Evolutionary conservation across 1,284 basidiomycete genomes (phyloP).

Genomic region (Leccinum pallidistipes): DNA sequence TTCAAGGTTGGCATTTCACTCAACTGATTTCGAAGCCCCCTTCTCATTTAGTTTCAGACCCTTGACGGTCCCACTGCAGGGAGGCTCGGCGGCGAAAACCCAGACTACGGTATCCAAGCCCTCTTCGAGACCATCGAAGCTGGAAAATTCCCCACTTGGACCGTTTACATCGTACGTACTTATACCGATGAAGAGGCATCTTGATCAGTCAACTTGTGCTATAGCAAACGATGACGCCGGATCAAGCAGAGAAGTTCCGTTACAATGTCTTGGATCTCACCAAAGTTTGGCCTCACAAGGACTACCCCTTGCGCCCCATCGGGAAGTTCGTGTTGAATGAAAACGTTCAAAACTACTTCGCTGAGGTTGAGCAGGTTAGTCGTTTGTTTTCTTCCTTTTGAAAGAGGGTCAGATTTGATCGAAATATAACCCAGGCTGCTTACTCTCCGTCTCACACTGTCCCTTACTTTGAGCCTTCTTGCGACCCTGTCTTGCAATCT

Average conservation of each 20-base stretch:
- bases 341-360: conserved; percentile 85
- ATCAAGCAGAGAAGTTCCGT: conserved; percentile 89
- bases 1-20: conserved; percentile 54
- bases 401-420: conserved; percentile 17
- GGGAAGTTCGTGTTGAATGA: conserved; percentile 87
- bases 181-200: background rate
- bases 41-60: conserved; percentile 42
- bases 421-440: conserved; percentile 51
- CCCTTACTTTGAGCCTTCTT: conserved; percentile 85
- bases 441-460: conserved; percentile 87
- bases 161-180: conserved; percentile 62
- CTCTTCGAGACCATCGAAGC: conserved; percentile 82
- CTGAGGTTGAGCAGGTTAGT: conserved; percentile 79
- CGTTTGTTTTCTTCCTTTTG: conserved; percentile 12
- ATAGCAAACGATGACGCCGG: conserved; percentile 86
- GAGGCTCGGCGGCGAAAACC: conserved; percentile 69
- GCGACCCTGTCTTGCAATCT: conserved; percentile 90
- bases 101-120: conserved; percentile 77
- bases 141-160: conserved; percentile 80
- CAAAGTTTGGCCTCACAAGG: conserved; percentile 83
- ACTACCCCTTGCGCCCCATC: conserved; percentile 85
- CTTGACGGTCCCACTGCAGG: conserved; percentile 58
- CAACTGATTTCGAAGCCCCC: background rate
- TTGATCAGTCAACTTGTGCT: conserved; percentile 14
- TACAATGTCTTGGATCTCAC: conserved; percentile 91